Percentiles rank a stretch among this genome's conserved stretches.
These are phyloP conservation scores for Boletus vinaceobasis DNA, from an alignment of 768 basidiomycete species.

Conservation along the genomic window DNA sequence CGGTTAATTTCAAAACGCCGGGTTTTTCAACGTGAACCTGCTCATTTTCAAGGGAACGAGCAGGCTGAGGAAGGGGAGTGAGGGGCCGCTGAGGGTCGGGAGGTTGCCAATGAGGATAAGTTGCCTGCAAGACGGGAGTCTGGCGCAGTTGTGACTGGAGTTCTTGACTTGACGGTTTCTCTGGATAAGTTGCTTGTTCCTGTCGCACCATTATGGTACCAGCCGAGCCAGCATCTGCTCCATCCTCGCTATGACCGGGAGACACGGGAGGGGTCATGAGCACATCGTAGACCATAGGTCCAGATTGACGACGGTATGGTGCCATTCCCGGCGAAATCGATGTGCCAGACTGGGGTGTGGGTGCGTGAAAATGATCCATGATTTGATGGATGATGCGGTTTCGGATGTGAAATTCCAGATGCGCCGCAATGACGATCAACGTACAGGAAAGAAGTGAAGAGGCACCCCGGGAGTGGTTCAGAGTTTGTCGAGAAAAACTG, in stretches of 20 bases:
- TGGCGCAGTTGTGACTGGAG: slow-evolving; percentile 3
- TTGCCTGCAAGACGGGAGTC: slow-evolving; percentile 1
- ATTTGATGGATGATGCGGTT: neutral
- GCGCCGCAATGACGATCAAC: neutral
- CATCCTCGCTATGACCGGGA: slow-evolving; percentile 48
- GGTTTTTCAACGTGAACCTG: slow-evolving; percentile 55
- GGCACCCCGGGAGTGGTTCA: neutral
- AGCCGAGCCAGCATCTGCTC: slow-evolving; percentile 16
- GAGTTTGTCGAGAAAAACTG: slow-evolving; percentile 5
- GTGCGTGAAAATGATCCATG: slow-evolving; percentile 27
- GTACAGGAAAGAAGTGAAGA: neutral
- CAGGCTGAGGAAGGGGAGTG: slow-evolving; percentile 39
- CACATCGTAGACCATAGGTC: slow-evolving; percentile 47
- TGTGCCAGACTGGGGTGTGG: slow-evolving; percentile 17
- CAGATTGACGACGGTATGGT: slow-evolving; percentile 36
- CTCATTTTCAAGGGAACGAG: slow-evolving; percentile 67
- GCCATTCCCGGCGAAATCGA: slow-evolving; percentile 11
- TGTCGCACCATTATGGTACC: slow-evolving; percentile 7
- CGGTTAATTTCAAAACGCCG: slow-evolving; percentile 61
- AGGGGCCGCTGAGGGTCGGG: slow-evolving; percentile 1
- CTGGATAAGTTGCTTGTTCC: slow-evolving; percentile 10
- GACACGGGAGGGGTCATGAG: slow-evolving; percentile 73
- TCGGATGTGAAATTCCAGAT: neutral
- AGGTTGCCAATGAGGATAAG: slow-evolving; percentile 13
- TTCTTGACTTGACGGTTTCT: slow-evolving; percentile 10